These are phyloP conservation scores for Xenosphaeropsis pyriputrescens DNA, from an alignment of 2,329 filamentous ascomycete species.

Conservation along the genomic window DNA sequence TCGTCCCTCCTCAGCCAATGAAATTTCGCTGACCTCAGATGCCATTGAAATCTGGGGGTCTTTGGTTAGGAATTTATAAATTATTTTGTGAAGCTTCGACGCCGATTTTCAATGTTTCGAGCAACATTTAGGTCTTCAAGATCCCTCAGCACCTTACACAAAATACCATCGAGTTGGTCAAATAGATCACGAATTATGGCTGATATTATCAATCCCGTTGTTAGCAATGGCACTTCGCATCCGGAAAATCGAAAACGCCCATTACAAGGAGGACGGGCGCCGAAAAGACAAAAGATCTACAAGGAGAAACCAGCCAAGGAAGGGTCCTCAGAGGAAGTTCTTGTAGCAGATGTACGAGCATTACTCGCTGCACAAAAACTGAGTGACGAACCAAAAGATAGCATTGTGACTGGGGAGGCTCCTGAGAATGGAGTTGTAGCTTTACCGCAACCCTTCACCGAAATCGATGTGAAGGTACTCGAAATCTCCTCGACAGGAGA, in stretches of 20 bases:
- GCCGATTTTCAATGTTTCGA: no score
- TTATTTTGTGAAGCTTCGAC: no score
- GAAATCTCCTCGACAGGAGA: slow-evolving; percentile 86
- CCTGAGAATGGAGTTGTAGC: slow-evolving; percentile 17
- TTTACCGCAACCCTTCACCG: slow-evolving; percentile 53
- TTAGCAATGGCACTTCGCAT: neutral
- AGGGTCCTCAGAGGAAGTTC: slow-evolving; percentile 51
- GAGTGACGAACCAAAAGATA: slow-evolving; percentile 8
- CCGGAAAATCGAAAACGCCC: slow-evolving; percentile 9
- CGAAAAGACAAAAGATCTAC: slow-evolving; percentile 37
- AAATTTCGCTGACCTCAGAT: no score
- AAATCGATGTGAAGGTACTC: slow-evolving; percentile 70
- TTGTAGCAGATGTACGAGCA: slow-evolving; percentile 45
- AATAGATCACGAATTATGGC: no score
- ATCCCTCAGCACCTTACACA: neutral
- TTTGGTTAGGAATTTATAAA: no score
- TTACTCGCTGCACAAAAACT: slow-evolving; percentile 26
- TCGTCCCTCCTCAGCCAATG: no score
- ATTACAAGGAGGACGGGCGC: slow-evolving; percentile 14
- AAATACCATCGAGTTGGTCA: neutral
- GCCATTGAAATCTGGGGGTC: no score
- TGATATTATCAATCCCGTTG: no score
- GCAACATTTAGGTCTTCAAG: neutral
- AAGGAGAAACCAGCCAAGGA: slow-evolving; percentile 38
- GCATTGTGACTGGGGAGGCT: neutral